Evolutionary conservation across 805 yeast species (phyloP).

Genomic region (Phaffomyces thermotolerans): DNA sequence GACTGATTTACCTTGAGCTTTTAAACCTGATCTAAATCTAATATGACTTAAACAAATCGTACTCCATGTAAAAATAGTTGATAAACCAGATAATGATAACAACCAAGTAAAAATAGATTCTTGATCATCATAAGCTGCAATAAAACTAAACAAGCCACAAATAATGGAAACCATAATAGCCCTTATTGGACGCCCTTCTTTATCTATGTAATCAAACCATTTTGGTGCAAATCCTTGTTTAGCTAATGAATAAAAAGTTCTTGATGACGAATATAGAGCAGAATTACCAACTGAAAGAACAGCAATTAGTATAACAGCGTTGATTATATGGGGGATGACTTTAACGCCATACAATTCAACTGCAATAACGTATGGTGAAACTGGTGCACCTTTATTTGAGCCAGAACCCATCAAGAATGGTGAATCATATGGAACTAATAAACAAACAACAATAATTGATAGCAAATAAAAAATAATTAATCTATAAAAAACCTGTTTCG

Average conservation of each 20-base stretch:
- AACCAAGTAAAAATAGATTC: slow-evolving; percentile 58
- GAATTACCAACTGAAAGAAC: slow-evolving; percentile 75
- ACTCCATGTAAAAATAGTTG: slow-evolving; percentile 58
- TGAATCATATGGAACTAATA: slow-evolving; percentile 53
- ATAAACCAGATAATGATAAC: slow-evolving; percentile 52
- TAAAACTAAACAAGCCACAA: slow-evolving; percentile 56
- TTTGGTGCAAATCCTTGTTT: slow-evolving; percentile 65
- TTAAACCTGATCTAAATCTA: slow-evolving; percentile 52
- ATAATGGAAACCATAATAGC: slow-evolving; percentile 45
- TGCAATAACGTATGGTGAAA: slow-evolving; percentile 76
- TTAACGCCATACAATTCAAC: slow-evolving; percentile 40
- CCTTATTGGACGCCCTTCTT: slow-evolving; percentile 50
- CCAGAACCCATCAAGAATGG: slow-evolving; percentile 41
- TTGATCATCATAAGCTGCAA: slow-evolving; percentile 56
- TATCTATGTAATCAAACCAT: slow-evolving; percentile 44
- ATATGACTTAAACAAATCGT: slow-evolving; percentile 49
- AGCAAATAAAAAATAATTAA: slow-evolving; percentile 50
- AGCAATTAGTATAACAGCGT: slow-evolving; percentile 65
- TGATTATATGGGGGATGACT: slow-evolving; percentile 65
- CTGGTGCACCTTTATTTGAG: slow-evolving; percentile 41
- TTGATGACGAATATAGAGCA: slow-evolving; percentile 64
- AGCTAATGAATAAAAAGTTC: slow-evolving; percentile 61
- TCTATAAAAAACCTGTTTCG: slow-evolving; percentile 61
- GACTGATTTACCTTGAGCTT: slow-evolving; percentile 43
- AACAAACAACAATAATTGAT: slow-evolving; percentile 46